These are phyloP conservation scores for Globisporangium polare DNA, from an alignment of 352 stramenopile species.

Conservation along the genomic window DNA sequence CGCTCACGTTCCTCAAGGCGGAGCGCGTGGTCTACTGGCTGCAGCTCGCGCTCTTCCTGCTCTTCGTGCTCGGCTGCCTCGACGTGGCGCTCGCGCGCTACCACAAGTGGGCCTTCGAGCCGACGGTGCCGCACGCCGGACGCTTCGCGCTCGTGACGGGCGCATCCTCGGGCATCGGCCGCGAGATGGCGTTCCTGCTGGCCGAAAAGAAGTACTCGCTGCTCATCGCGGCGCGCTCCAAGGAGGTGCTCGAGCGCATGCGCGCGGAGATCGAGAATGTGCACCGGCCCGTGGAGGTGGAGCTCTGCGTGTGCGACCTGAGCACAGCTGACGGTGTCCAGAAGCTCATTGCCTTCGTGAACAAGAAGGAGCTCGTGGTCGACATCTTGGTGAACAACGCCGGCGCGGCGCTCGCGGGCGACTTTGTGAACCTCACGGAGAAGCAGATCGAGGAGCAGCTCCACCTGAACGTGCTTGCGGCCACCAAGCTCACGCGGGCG, in stretches of 20 bases:
- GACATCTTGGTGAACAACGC: conserved; percentile 88
- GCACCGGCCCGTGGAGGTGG: conserved; percentile 48
- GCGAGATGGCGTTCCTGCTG: conserved; percentile 76
- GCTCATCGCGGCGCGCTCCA: conserved; percentile 54
- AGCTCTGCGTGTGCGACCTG: conserved; percentile 63
- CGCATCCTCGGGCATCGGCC: conserved; percentile 64
- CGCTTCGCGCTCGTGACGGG: conserved; percentile 72
- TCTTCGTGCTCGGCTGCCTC: conserved; percentile 45
- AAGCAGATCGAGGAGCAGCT: conserved; percentile 60
- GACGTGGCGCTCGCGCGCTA: conserved; percentile 65
- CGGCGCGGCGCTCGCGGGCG: conserved; percentile 32
- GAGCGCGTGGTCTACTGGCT: conserved; percentile 31
- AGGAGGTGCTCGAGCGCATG: conserved; percentile 64
- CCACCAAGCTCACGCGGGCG: conserved; percentile 53
- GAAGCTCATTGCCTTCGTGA: conserved; percentile 51
- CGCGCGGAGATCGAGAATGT: conserved; percentile 72
- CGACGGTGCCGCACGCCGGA: conserved; percentile 42
- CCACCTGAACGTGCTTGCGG: conserved; percentile 60
- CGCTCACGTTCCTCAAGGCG: conserved; percentile 38
- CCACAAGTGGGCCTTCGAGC: conserved; percentile 59
- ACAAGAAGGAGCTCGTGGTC: conserved; percentile 55
- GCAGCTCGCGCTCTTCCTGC: conserved; percentile 45
- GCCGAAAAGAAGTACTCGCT: conserved; percentile 81
- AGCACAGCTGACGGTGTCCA: conserved; percentile 43
- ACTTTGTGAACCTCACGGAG: conserved; percentile 38